Conservation (phyloP, 202 grass and related monocot species). For the Zizania palustris region DNA sequence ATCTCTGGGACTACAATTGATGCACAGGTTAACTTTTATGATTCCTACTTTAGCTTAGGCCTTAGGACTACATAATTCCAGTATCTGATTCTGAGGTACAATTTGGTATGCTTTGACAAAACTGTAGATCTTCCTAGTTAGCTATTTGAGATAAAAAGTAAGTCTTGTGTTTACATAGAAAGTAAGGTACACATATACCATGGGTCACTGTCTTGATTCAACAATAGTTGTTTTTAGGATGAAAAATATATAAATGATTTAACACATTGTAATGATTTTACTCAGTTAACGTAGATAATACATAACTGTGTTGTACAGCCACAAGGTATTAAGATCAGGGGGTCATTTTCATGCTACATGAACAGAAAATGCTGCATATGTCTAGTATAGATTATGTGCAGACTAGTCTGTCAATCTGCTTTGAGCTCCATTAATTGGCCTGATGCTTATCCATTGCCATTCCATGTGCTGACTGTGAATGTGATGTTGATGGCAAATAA, state of each 20-base stretch:
- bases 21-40: slow-evolving; percentile 49
- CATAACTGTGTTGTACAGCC: not conserved
- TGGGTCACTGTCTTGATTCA: not conserved
- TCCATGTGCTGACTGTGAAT: not conserved
- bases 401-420: not conserved
- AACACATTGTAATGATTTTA: not conserved
- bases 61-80: not conserved
- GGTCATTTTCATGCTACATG: not conserved
- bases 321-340: not conserved
- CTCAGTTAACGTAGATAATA: not conserved
- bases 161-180: not conserved
- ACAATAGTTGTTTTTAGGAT: slow-evolving; percentile 1
- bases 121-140: slow-evolving; percentile 8
- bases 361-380: not conserved
- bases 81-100: not conserved
- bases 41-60: slow-evolving; percentile 16
- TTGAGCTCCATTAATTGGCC: not conserved
- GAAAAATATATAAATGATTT: not conserved
- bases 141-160: not conserved
- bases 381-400: not conserved
- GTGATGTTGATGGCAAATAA: not conserved
- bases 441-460: not conserved
- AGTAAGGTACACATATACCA: not conserved
- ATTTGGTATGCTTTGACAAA: not conserved
- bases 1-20: slow-evolving; percentile 86